Base-by-base conservation (phyloP, 2,329 filamentous ascomycete genomes). In the Exophiala sp. region DNA sequence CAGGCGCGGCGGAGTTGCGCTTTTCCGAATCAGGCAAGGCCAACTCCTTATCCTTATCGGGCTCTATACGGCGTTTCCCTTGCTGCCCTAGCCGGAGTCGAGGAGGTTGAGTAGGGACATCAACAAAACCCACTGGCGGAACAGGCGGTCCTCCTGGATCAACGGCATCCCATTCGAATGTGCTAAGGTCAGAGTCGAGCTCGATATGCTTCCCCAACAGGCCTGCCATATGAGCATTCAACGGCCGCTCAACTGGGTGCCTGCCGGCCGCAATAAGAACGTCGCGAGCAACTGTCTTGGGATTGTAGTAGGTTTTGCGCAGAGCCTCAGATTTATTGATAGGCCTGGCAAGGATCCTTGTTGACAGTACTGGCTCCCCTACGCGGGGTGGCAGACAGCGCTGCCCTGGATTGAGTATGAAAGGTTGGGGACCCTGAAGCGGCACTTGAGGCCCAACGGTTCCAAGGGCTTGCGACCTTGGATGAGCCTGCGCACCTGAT, bases 221-320 rank as follows among this genome's bases (percentile, higher is more conserved):
- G 27, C 68, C 60, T 48, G 75, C 69, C 52, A 85, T 66, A 66
- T 85, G 81, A 23, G 72, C 69, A 59, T 86, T 86, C 29, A 86
- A 64, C 2, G 70, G 65, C 21, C 73, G 66, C 63, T 81, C 77
- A 8, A 74, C 74, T 0, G 81, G 81, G 62, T 85, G 81, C 50
- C 76, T 75, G 13, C 79, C 79, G 10, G 79, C 72, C 13, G 79
- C 77, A 43, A 84, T 73, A 9, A 85, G 67, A 5, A 86, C 72
- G 61, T 84, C 80, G 43, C 79, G 69, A 3, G 81, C 81, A 52
- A 85, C 81, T 0, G 79, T 84, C 38, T 73, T 71, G 1, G 76
- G 72, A 59, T 84, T 73, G 60, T 85, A 85, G 13, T 65, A 70
- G 4, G 70, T 70, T 52, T 75, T 76, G 21, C 70, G 51, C 3